Evolutionary conservation across 805 yeast genomes (phyloP).

Genomic region (Candida morakotiae): DNA sequence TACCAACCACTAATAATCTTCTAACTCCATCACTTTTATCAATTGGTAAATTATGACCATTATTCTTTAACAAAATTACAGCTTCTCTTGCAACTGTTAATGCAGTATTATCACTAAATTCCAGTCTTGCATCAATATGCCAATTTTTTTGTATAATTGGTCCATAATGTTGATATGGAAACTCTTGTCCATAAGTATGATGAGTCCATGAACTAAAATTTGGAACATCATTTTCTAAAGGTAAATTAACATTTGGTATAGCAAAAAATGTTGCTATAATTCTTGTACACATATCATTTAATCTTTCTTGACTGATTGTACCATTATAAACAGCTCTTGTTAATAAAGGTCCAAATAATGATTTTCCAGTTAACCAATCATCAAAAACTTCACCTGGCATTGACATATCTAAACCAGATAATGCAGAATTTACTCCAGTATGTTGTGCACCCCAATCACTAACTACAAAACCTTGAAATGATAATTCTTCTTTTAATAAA

Average conservation of each 20-base stretch:
- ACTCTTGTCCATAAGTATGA: constrained; percentile 51
- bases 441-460: constrained; percentile 68
- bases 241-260: constrained; percentile 32
- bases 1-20: constrained; percentile 44
- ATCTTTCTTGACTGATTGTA: constrained; percentile 48
- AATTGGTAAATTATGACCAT: constrained; percentile 50
- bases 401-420: constrained; percentile 61
- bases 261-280: constrained; percentile 55
- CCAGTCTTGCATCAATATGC: constrained; percentile 51
- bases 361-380: constrained; percentile 49
- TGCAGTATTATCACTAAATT: constrained; percentile 45
- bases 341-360: constrained; percentile 55
- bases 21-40: constrained; percentile 38
- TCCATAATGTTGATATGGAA: constrained; percentile 51
- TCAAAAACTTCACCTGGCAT: constrained; percentile 60
- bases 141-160: constrained; percentile 51
- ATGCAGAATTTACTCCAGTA: constrained; percentile 50
- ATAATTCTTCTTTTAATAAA: constrained; percentile 55
- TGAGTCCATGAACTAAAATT: constrained; percentile 58
- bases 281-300: constrained; percentile 61
- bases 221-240: constrained; percentile 41
- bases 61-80: constrained; percentile 51
- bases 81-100: constrained; percentile 55
- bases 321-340: constrained; percentile 53
- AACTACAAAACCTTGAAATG: constrained; percentile 65